Conservation (phyloP, 164 flowering plant species). For the Taxillus chinensis region DNA sequence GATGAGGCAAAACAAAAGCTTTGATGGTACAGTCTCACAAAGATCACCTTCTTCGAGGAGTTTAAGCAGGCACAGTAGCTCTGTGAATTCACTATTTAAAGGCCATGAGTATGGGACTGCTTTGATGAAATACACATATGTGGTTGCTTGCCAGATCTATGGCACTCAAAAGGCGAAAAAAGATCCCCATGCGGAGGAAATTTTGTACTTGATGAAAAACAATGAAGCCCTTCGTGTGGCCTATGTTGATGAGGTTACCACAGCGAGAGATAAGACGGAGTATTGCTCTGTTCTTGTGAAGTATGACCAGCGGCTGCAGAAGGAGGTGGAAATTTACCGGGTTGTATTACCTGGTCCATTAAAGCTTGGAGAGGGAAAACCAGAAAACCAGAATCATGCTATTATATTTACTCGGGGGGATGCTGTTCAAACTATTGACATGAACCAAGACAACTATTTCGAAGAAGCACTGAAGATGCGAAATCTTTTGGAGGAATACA, state of each 20-base stretch:
- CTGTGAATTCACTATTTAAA: constrained; percentile 31
- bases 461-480: constrained; percentile 66
- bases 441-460: constrained; percentile 68
- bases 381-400: constrained; percentile 69
- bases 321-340: constrained; percentile 55
- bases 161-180: constrained; percentile 55
- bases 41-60: constrained; percentile 21
- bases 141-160: constrained; percentile 64
- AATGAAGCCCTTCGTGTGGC: constrained; percentile 64
- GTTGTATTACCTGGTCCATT: constrained; percentile 58
- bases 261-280: constrained; percentile 44
- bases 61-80: constrained; percentile 36
- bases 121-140: constrained; percentile 58
- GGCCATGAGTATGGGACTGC: constrained; percentile 56
- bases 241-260: constrained; percentile 52
- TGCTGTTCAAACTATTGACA: constrained; percentile 65
- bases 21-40: constrained; percentile 20
- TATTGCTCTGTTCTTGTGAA: constrained; percentile 62
- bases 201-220: constrained; percentile 44
- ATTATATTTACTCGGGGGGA: constrained; percentile 60
- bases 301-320: constrained; percentile 42
- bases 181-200: constrained; percentile 60
- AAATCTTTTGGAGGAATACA: constrained; percentile 52
- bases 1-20: constrained; percentile 20
- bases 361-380: constrained; percentile 69